phyloP scores from a whole-genome alignment of 202 grass and related monocot genomes.

The Panicum virgatum region DNA sequence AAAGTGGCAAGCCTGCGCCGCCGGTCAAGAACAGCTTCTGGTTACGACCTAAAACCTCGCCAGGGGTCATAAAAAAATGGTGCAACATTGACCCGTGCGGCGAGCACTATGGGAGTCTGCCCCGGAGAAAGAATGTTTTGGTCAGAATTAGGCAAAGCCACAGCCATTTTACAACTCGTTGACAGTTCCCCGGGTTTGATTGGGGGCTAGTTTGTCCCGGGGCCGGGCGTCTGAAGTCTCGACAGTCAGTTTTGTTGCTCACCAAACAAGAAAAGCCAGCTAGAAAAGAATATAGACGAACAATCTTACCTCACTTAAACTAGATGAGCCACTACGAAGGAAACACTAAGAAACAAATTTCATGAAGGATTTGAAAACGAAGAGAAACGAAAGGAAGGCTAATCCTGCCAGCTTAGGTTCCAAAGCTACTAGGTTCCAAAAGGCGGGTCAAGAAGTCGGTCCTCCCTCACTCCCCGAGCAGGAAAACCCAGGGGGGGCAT shows the following conservation, averaged over 20 bases:
- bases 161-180: background rate
- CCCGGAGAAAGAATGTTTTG: background rate
- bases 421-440: conserved; percentile 11
- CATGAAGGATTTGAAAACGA: background rate
- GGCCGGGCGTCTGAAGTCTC: background rate
- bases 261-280: background rate
- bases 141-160: conserved; percentile 26
- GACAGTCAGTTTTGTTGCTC: background rate
- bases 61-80: conserved; percentile 17
- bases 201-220: background rate
- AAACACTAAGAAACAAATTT: background rate
- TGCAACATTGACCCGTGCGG: background rate
- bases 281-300: background rate
- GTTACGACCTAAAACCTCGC: background rate
- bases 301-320: background rate
- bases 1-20: background rate
- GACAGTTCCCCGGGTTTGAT: background rate
- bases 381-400: background rate
- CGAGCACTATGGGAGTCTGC: background rate
- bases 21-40: conserved; percentile 28
- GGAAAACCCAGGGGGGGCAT: background rate
- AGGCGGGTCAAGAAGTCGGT: conserved; percentile 16
- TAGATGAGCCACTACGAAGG: background rate
- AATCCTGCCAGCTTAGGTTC: background rate
- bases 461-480: background rate